Percentiles rank a stretch among this genome's conserved stretches.
These are phyloP conservation scores for Nyctanthes arbortristis DNA, from an alignment of 257 asterid species.

Conservation along the genomic window DNA sequence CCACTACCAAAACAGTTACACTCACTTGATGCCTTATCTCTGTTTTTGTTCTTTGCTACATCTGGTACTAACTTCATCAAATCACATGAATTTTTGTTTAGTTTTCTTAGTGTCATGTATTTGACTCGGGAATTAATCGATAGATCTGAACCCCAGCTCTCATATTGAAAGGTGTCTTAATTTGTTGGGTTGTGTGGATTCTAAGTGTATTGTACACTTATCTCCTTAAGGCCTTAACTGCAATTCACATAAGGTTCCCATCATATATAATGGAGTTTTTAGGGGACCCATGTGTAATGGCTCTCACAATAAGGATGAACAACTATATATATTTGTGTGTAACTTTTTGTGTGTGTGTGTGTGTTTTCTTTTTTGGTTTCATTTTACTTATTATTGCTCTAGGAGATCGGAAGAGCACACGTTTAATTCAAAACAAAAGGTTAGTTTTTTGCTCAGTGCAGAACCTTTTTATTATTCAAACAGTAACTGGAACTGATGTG, in stretches of 20 bases:
- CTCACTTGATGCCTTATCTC: background rate
- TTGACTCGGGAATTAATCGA: too few relatives aligned
- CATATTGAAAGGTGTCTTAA: too few relatives aligned
- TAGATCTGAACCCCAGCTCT: too few relatives aligned
- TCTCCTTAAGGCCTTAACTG: too few relatives aligned
- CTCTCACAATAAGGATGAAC: background rate
- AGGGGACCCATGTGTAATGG: too few relatives aligned
- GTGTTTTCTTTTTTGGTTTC: background rate
- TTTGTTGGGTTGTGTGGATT: too few relatives aligned
- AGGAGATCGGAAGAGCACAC: background rate
- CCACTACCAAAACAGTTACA: too few relatives aligned
- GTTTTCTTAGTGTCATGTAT: background rate
- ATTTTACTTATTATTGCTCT: background rate
- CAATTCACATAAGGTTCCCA: too few relatives aligned
- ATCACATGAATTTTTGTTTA: too few relatives aligned
- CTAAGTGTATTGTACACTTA: too few relatives aligned
- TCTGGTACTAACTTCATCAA: background rate
- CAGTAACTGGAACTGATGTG: background rate
- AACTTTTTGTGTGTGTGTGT: too few relatives aligned
- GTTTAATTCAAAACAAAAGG: background rate
- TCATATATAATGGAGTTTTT: too few relatives aligned
- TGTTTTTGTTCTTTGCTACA: background rate
- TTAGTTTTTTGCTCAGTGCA: background rate
- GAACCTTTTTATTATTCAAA: background rate
- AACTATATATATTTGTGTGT: background rate